phyloP scores from a whole-genome alignment of 139 green algal genomes.

The Chlorella sp. region DNA sequence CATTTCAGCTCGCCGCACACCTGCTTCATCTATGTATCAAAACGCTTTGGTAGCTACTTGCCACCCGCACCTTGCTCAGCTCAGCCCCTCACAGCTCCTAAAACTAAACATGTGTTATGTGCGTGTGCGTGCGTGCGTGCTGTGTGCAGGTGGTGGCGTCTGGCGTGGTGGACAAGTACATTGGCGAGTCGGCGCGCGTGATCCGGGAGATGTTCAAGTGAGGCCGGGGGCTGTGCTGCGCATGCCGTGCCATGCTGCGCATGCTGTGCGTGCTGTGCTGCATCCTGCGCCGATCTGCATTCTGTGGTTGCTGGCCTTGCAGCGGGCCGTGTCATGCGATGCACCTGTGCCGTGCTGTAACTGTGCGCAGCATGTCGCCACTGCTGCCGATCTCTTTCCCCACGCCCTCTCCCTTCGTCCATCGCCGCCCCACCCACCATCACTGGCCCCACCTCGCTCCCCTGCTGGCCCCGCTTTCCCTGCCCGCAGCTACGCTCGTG shows the following conservation, averaged over 20 bases:
- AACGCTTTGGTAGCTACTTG: too few relatives aligned
- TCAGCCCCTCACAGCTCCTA: too few relatives aligned
- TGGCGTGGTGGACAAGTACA: conserved; percentile 99
- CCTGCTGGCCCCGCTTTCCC: neutral
- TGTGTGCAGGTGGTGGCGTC: conserved; percentile 86
- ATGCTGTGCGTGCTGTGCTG: neutral
- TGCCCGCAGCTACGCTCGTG: conserved; percentile 76
- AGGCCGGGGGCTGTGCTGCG: neutral
- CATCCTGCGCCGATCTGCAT: neutral
- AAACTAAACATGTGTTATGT: too few relatives aligned
- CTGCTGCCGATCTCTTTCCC: neutral
- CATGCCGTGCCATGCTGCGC: too few relatives aligned
- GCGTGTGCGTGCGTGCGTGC: too few relatives aligned
- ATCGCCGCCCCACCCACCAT: neutral
- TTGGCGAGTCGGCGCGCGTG: conserved; percentile 95
- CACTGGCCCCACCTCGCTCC: neutral
- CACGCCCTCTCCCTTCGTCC: neutral
- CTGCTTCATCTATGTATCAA: neutral
- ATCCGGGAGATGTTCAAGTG: conserved; percentile 99
- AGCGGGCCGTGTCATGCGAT: neutral
- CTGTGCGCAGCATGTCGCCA: neutral
- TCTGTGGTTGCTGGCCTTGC: too few relatives aligned
- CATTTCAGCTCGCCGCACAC: neutral
- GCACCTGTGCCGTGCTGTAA: neutral
- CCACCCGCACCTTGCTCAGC: too few relatives aligned